Evolutionary conservation across 768 basidiomycete genomes (phyloP).

Genomic region (Brasilioporus rufonigricans): DNA sequence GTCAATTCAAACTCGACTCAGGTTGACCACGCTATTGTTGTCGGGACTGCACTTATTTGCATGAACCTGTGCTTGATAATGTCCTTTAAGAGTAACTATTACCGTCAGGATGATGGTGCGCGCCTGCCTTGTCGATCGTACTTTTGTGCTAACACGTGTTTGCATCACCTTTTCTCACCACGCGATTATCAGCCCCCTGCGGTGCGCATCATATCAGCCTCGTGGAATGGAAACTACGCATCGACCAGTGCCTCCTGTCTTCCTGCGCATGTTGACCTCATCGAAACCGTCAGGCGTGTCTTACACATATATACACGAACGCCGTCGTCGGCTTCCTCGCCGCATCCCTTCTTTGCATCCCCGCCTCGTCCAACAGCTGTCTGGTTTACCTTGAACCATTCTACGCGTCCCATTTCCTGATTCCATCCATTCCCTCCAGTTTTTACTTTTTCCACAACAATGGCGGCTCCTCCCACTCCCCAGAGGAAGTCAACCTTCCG

Average conservation of each 20-base stretch:
- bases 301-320: conserved; percentile 29
- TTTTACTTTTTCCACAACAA: conserved; percentile 19
- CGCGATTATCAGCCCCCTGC: conserved; percentile 35
- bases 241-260: conserved; percentile 24
- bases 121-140: conserved; percentile 9
- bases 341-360: conserved; percentile 21
- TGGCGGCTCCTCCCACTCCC: conserved; percentile 30
- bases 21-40: background rate
- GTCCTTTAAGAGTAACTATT: background rate
- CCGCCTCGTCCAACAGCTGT: conserved; percentile 12
- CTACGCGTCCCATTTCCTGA: conserved; percentile 7
- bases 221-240: conserved; percentile 18
- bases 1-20: background rate
- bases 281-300: conserved; percentile 36
- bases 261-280: conserved; percentile 30
- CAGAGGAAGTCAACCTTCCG: conserved; percentile 47
- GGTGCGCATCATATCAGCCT: conserved; percentile 32
- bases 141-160: conserved; percentile 28
- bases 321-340: conserved; percentile 19
- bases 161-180: conserved; percentile 28
- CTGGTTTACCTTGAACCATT: conserved; percentile 7
- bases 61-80: conserved; percentile 16
- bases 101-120: conserved; percentile 11
- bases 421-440: conserved; percentile 3
- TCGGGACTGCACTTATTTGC: conserved; percentile 2